Evolutionary conservation across 495 filamentous ascomycete species (phyloP).

Genomic region (Ramalina peruviana): DNA sequence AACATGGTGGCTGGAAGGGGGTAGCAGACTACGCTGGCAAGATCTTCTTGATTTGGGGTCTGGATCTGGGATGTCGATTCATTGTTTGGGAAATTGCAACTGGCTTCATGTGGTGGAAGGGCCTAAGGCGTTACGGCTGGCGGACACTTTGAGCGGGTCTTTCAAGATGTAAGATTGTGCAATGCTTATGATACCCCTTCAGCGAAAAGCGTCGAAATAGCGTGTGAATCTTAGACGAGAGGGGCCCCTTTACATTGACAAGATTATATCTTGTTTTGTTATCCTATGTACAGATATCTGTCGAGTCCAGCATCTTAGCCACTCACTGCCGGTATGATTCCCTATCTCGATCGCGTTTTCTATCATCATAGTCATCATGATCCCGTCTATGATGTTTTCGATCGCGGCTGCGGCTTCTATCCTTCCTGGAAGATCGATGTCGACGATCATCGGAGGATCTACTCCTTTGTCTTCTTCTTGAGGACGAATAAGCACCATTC

Average conservation of each 20-base stretch:
- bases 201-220: too few relatives aligned
- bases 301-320: too few relatives aligned
- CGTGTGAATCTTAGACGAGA: too few relatives aligned
- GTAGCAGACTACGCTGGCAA: conserved; percentile 29
- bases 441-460: conserved; percentile 4
- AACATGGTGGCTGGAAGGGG: conserved; percentile 23
- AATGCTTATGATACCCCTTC: too few relatives aligned
- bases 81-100: conserved; percentile 32
- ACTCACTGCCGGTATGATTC: too few relatives aligned
- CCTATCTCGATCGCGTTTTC: background rate
- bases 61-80: conserved; percentile 31
- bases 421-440: conserved; percentile 14
- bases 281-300: too few relatives aligned
- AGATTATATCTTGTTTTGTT: too few relatives aligned
- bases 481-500: conserved; percentile 1
- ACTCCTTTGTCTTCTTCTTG: conserved; percentile 16
- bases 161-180: too few relatives aligned
- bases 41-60: conserved; percentile 30
- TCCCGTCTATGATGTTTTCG: conserved; percentile 12
- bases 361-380: background rate
- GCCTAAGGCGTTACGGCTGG: conserved; percentile 34
- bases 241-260: too few relatives aligned
- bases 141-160: conserved; percentile 22
- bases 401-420: conserved; percentile 20
- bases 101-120: conserved; percentile 29